Base-by-base conservation (phyloP, 371 early-diverging fungal species). In the Capniomyces stellatus region DNA sequence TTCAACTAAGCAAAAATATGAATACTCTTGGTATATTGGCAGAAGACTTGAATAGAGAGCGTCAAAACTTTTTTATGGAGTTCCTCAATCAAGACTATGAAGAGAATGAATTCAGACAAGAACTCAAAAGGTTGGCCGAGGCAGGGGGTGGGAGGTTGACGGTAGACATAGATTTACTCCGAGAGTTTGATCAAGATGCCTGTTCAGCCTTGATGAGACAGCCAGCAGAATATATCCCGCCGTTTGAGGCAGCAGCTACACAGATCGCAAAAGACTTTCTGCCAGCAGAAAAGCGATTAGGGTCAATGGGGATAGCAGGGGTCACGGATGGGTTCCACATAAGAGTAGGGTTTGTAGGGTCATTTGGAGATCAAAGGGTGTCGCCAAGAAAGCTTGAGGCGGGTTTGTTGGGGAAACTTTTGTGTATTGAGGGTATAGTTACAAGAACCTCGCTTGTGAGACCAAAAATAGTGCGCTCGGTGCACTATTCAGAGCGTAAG, bases 381-480 rank as follows among this genome's bases (percentile, higher is more conserved):
- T 87, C 82, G 54, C 99, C 99, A 13, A 77, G 99, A 51, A 82
- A 84, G n/a, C 59, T 99, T 44, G 77, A 75, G 27, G 82, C 98
- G 6, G 65, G 64, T 50, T 82, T 78, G 53, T 63, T 99, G 22
- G 91, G 93, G 25, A 85, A 84, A 63, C 72, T 98, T 54, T 81
- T 99, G 29, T 92, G 89, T 59, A 64, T 99, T 30, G 98, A 99
- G 70, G 99, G 99, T 46, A 99, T 99, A 59, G 96, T 99, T 25
- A 98, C 99, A 2, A 81, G 87, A 56, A 93, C 95, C 63, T 95
- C 97, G 25, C 75, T 96, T 48, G 97, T 98, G 1, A 71, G 98
- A 29, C 99, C 99, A 54, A 99, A 99, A 66, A 83, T 99, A 0
- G 71, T 82, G 30, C 79, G 79, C 54, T 88, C 87, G 41, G 87